phyloP scores from a whole-genome alignment of 345 rosid species.

The Dipteronia dyeriana region DNA sequence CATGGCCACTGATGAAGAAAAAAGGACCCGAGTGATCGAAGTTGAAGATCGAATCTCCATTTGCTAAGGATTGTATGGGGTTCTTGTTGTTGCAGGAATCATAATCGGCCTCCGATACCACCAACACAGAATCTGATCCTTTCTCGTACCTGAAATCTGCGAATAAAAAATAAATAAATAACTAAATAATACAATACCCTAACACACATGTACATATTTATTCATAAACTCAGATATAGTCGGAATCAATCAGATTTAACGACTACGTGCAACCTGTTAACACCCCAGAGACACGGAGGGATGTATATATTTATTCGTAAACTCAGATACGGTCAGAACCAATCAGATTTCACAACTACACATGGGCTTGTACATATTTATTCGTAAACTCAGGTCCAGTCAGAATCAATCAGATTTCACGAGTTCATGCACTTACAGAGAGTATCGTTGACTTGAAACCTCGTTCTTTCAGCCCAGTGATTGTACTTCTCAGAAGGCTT shows the following conservation, averaged over 20 bases:
- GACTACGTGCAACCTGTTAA: too few species aligned
- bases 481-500: constrained; percentile 64
- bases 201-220: too few species aligned
- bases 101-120: constrained; percentile 57
- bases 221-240: too few species aligned
- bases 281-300: too few species aligned
- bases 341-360: too few species aligned
- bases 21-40: constrained; percentile 76
- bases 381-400: too few species aligned
- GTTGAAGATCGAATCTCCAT: constrained; percentile 57
- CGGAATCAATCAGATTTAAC: too few species aligned
- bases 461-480: constrained; percentile 79
- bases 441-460: constrained; percentile 86
- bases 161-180: neutral
- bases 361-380: too few species aligned
- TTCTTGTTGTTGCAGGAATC: constrained; percentile 54
- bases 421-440: constrained; percentile 43
- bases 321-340: neutral
- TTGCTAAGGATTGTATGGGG: constrained; percentile 50
- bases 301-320: neutral
- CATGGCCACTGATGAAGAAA: constrained; percentile 72
- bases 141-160: constrained; percentile 75
- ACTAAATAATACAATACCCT: neutral
- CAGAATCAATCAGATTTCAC: too few species aligned
- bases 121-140: constrained; percentile 69